Base-by-base conservation (phyloP, 805 yeast species). In the Candida morakotiae region DNA sequence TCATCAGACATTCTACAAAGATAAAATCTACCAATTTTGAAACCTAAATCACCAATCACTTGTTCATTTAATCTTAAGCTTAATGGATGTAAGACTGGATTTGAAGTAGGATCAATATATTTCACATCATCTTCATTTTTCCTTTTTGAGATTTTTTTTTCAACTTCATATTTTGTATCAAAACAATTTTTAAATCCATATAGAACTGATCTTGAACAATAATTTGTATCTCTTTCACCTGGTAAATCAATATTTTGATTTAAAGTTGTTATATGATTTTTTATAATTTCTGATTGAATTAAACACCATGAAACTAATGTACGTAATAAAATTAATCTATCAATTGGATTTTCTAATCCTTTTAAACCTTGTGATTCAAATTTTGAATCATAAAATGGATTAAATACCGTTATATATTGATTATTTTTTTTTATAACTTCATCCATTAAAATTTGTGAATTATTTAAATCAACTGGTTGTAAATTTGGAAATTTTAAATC, bases 41-140 rank as follows among this genome's bases (percentile, higher is more conserved):
- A 63, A 1, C 73, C 73, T 26, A 55, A 42, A 45, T 68, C 73
- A 5, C 71, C 71, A 3, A 56, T 56, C 11, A 65, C 45, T 40
- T 53, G 47, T 35, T 67, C 70, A 28, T 60, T 54, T 7, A 67
- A 32, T 27, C 73, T 46, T 29, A 64, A 42, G 10, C 58, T 43
- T 44, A 65, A 44, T 9, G 58, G 49, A 43, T 66, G 70, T 5
- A 39, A 41, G 18, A 55, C 41, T 1, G 73, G 72, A 40, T 64
- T 53, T 2, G 69, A 56, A 0, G 61, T 51, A 5, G 72, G 71
- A 33, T 67, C 71, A 9, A 64, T 52, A 42, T 63, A 67, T 44
- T 46, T 52, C 23, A 43, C 34, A 14, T 51, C 56, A 31, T 48
- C 52, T 19, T 44, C 45, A 10, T 38, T 38, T 19, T 52, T 55